Conservation (phyloP, 345 rosid genomes). For the Camelina neglecta region DNA sequence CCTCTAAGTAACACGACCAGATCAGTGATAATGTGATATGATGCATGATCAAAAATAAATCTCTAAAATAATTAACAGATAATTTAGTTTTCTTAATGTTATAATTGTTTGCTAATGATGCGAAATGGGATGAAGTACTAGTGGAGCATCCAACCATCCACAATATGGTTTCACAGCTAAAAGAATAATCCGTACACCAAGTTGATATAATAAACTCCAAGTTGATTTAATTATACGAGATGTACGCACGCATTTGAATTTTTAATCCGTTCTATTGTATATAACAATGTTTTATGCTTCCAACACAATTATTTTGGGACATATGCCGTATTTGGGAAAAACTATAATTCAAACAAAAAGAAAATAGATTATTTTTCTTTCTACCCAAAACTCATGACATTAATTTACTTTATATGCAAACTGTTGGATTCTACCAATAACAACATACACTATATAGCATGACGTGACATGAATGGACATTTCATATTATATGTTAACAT, state of each 20-base stretch:
- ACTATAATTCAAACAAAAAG: constrained; percentile 31
- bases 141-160: constrained; percentile 35
- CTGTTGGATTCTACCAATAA: background rate
- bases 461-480: too few species aligned
- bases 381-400: background rate
- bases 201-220: constrained; percentile 25
- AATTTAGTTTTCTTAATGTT: background rate
- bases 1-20: background rate
- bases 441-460: too few species aligned
- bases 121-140: constrained; percentile 11
- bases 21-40: background rate
- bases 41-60: background rate
- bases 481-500: too few species aligned
- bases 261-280: background rate
- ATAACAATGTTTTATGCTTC: constrained; percentile 31
- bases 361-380: background rate
- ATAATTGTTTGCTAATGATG: constrained; percentile 20
- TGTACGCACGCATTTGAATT: background rate
- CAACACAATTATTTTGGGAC: constrained; percentile 17
- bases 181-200: constrained; percentile 41
- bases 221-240: constrained; percentile 29
- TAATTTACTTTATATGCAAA: background rate
- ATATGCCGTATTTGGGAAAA: constrained; percentile 41
- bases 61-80: background rate
- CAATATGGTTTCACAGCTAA: constrained; percentile 33